Conservation (phyloP, 768 basidiomycete species). For the Boletus pseudo-olivaceus region DNA sequence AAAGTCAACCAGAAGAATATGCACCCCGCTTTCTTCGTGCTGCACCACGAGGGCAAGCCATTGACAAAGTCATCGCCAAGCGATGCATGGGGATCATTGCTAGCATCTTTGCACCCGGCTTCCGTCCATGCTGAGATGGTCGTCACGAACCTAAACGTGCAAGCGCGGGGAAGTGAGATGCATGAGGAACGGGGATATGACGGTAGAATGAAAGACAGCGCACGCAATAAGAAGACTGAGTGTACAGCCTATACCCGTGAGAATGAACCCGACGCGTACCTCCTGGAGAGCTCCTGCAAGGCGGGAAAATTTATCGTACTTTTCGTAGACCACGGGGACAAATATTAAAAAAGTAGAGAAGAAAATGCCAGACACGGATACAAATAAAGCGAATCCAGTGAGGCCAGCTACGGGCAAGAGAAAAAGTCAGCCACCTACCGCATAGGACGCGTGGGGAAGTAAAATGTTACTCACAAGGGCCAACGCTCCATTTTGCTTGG, state of each 20-base stretch:
- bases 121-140: slow-evolving; percentile 87
- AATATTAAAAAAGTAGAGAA: slow-evolving; percentile 70
- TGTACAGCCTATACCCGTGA: slow-evolving; percentile 65
- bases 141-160: slow-evolving; percentile 55
- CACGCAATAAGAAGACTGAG: slow-evolving; percentile 76
- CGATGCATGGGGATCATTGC: slow-evolving; percentile 75
- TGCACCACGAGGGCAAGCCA: slow-evolving; percentile 79
- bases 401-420: slow-evolving; percentile 63
- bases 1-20: slow-evolving; percentile 90
- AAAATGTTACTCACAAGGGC: slow-evolving; percentile 66
- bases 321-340: slow-evolving; percentile 79
- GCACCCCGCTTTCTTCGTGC: slow-evolving; percentile 85
- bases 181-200: slow-evolving; percentile 14
- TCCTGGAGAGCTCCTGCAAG: slow-evolving; percentile 81
- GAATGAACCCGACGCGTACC: slow-evolving; percentile 78
- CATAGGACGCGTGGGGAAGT: not conserved
- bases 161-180: not conserved
- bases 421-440: slow-evolving; percentile 14
- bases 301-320: slow-evolving; percentile 75
- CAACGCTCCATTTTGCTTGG: slow-evolving; percentile 80
- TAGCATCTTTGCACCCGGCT: slow-evolving; percentile 82
- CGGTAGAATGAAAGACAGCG: slow-evolving; percentile 31
- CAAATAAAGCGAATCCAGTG: slow-evolving; percentile 80
- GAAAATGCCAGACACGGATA: slow-evolving; percentile 68
- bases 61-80: slow-evolving; percentile 63